Base-by-base conservation (phyloP, 345 rosid genomes). In the Syzygium aromaticum region DNA sequence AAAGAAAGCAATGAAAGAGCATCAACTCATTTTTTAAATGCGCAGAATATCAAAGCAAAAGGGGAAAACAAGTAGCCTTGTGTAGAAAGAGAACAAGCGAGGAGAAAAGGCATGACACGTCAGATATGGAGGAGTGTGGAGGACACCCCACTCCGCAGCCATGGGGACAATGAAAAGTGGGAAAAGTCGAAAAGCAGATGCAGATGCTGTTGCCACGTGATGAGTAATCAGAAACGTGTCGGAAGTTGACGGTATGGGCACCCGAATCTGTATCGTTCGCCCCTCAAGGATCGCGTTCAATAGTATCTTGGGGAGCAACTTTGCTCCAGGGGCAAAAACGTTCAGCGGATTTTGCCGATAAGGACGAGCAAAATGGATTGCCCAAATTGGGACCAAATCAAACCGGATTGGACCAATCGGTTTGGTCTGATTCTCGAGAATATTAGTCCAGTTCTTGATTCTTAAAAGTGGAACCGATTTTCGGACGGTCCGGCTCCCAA, bases 51-150 rank as follows among this genome's bases (percentile, higher is more conserved):
- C 25, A 11, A 33, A 33, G 25, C 80, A 33, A 33, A 1, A 1
- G 46, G 23, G 78, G 25, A 9, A 30, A 67, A 7, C 38, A 12
- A 14, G 5, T 3, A 16, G 43, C 6, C 78, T 67, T 38, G 78
- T 6, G 78, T 16, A 33, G 46, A 1, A 33, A 19, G 80, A 33
- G 25, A 73, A 8, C 77, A 16, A 64, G 51, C 7, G 87, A 5
- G 52, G 46, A 19, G 15, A 30, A 51, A 52, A 56, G 52, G 63
- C 25, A 63, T 7, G 28, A 61, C 56, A 21, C 56, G 53, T 46
- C 54, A 25, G 85, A 84, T 84, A 14, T 3, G 52, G 46, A 63
- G 84, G 88, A 84, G 86, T 87, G 88, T 87, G 88, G 86, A 10
- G 64, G 88, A 19, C 88, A 4, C 4, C 27, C 46, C 43, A 33